These are phyloP conservation scores for Oehlia diaphana DNA, from an alignment of 192 early-diverging fungal species.

Conservation along the genomic window DNA sequence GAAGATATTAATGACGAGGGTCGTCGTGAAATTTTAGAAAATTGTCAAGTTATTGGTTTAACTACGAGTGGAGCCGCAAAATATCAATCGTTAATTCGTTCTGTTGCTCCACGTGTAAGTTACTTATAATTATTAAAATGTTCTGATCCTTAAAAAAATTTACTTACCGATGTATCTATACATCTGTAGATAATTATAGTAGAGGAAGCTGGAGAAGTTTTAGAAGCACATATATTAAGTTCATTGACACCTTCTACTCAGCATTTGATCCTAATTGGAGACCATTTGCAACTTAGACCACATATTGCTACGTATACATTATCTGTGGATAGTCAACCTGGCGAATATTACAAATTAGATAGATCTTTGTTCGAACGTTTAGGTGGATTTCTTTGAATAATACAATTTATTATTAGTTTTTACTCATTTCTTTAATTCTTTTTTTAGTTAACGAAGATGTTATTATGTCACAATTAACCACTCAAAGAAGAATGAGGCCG, in stretches of 20 bases:
- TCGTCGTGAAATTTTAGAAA: constrained; percentile 27
- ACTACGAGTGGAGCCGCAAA: constrained; percentile 54
- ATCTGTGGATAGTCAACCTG: constrained; percentile 9
- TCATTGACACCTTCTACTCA: constrained; percentile 46
- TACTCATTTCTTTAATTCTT: constrained; percentile 47
- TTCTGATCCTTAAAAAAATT: not conserved
- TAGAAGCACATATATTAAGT: constrained; percentile 55
- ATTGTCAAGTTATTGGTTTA: constrained; percentile 41
- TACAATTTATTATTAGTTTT: constrained; percentile 35
- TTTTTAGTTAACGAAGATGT: constrained; percentile 18
- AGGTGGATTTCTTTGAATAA: not conserved
- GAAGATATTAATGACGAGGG: constrained; percentile 22
- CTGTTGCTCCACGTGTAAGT: constrained; percentile 12
- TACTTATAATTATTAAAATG: not conserved
- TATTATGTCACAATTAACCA: constrained; percentile 6
- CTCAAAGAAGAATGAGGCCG: constrained; percentile 51
- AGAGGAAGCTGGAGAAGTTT: constrained; percentile 59
- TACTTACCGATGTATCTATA: not conserved
- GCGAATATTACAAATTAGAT: constrained; percentile 42
- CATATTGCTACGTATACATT: constrained; percentile 1
- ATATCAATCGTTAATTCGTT: constrained; percentile 26
- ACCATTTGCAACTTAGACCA: constrained; percentile 19
- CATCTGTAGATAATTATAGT: constrained; percentile 50
- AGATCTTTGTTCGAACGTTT: constrained; percentile 52
- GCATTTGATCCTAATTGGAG: constrained; percentile 57